Evolutionary conservation across 495 filamentous ascomycete genomes (phyloP), one percentile per base, ranked within the genome.

Genomic region (Podospora comata): DNA sequence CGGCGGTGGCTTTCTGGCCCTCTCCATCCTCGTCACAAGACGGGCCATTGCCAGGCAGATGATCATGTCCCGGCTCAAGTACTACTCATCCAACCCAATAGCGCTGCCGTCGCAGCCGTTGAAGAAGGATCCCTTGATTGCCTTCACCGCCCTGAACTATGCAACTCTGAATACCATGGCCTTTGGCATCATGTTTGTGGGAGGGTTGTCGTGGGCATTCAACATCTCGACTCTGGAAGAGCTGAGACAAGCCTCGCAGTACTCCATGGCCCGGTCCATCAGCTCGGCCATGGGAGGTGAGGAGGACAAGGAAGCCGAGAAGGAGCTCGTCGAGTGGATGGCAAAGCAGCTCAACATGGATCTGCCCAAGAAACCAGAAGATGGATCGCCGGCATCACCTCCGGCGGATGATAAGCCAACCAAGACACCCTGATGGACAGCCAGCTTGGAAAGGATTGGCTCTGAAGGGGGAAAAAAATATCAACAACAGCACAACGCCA

Each of bases 131-230:
- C 80, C 84, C 1, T 68, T 86, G 32, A 87, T 94, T 23, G 93
- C 93, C 0, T 74, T 92, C 57, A 88, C 94, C 76, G 93, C 93
- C 5, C 80, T 97, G 13, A 89, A 87, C 62, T 76, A 96, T n/a
- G 93, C 93, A 0, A 95, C 92, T 0, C 80, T 96, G 66, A 94
- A 95, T 71, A 89, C 92, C 4, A 27, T 89, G 27, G 89, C 87
- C 66, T 85, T 92, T 55, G 84, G 81, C 13, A 88, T 95, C 77
- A 87, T 92, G 85, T 73, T 78, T 16, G 80, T 80, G 7, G 93
- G 93, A 5, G 92, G 87, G 0, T 68, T 85, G 32, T 73, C 89
- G 30, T 95, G 86, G 83, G 87, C 85, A 0, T 83, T 94, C 57
- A 88, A 95, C 77, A 84, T 96, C 56, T 88, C 88, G 65, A 81